Evolutionary conservation across 805 yeast genomes (phyloP).

Genomic region (Saturnispora bothae): DNA sequence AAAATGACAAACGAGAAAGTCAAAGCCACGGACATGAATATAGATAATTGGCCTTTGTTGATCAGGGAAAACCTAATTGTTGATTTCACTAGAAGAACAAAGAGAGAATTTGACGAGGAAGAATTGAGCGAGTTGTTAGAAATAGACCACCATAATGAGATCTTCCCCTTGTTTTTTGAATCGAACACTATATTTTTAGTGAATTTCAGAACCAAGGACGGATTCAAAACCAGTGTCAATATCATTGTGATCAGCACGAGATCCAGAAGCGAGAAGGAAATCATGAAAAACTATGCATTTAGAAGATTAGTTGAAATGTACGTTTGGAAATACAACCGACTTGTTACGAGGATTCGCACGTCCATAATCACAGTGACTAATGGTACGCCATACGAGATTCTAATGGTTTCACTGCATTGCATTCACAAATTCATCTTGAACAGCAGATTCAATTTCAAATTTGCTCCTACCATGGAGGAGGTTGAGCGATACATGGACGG

Average conservation of each 20-base stretch:
- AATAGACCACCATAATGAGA: constrained; percentile 21
- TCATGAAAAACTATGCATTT: constrained; percentile 21
- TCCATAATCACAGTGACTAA: constrained; percentile 16
- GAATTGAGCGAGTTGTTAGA: constrained; percentile 20
- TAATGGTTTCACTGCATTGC: constrained; percentile 20
- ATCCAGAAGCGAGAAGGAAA: constrained; percentile 20
- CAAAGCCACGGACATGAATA: constrained; percentile 8
- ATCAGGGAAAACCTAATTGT: constrained; percentile 22
- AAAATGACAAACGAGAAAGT: constrained; percentile 10
- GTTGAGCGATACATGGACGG: constrained; percentile 21
- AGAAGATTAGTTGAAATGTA: constrained; percentile 24
- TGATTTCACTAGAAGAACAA: constrained; percentile 19
- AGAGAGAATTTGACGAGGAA: constrained; percentile 24
- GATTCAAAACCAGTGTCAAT: constrained; percentile 11
- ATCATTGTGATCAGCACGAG: constrained; percentile 22
- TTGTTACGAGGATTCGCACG: constrained; percentile 18
- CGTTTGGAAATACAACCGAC: constrained; percentile 21
- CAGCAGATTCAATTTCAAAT: constrained; percentile 16
- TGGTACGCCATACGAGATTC: constrained; percentile 18
- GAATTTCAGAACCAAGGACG: constrained; percentile 18
- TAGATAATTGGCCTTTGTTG: constrained; percentile 16
- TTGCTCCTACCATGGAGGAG: constrained; percentile 15
- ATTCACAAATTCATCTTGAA: constrained; percentile 21
- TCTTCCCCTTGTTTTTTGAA: constrained; percentile 25
- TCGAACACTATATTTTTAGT: constrained; percentile 23